Evolutionary conservation across 1,284 basidiomycete genomes (phyloP), one percentile per base, ranked within the genome.

Genomic region (Apiotrichum sp.): DNA sequence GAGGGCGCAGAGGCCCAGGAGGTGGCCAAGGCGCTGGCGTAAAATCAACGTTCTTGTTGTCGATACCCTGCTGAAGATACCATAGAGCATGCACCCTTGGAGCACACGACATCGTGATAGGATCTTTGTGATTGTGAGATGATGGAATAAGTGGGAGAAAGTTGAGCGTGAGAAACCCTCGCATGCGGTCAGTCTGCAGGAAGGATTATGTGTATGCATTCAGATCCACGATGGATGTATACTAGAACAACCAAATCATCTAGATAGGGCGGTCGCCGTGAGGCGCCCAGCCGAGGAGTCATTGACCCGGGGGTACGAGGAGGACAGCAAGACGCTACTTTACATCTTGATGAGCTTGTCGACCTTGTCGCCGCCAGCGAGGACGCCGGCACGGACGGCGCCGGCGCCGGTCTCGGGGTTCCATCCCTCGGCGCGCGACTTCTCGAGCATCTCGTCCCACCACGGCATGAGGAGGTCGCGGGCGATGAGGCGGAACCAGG

Each of bases 401-500:
- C 70, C 72, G 14, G 55, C 56, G 32, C 72, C 66, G 48, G 65
- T 67, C 56, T 69, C 89, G 9, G 78, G 68, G 29, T 91, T 80
- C 55, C 81, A 80, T 7, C 87, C 88, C 36, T 83, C 72, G 11
- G 62, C 72, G 55, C 79, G 78, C 8, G 64, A 71, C 70, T 81
- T 85, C 16, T 66, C 79, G 51, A 89, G 69, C 54, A 99, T 83
- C 65, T 89, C 86, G 68, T 93, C 88, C 96, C 96, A 99, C 96
- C 96, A 98, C 13, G 90, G 91, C 74, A 95, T 98, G 50, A 99
- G 81, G 77, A 97, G 97, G 72, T 96, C 90, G 7, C 93, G 84
- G 1, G 92, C 93, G 68, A 99, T 98, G 43, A 99, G 84, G 74
- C 93, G 92, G 84, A 99, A 99, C 96, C 96, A 99, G 0, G 96